Conservation (phyloP, 2,329 filamentous ascomycete genomes). For the Penicillium hesseltinei region DNA sequence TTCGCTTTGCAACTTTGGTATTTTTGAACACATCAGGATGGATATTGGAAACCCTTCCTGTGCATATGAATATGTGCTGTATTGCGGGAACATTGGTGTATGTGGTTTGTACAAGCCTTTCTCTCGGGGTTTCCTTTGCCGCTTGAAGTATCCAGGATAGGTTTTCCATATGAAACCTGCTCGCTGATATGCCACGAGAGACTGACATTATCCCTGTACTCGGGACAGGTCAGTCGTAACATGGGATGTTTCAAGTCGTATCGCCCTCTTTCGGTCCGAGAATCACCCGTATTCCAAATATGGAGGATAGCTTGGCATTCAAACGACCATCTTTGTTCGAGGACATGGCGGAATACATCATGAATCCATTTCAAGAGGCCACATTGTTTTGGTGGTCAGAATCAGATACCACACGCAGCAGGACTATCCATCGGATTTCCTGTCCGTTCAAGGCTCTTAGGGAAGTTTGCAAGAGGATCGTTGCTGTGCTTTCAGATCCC, state of each 20-base stretch:
- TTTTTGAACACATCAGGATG: not conserved
- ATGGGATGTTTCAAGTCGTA: not conserved
- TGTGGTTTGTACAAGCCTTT: too few relatives aligned
- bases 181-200: not conserved
- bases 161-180: too few relatives aligned
- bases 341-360: not conserved
- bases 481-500: not conserved
- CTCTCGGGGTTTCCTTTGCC: not conserved
- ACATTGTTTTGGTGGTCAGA: not conserved
- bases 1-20: not conserved
- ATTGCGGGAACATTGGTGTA: not conserved
- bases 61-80: not conserved
- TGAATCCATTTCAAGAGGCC: not conserved
- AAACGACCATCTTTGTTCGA: not conserved
- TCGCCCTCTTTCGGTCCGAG: not conserved
- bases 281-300: not conserved
- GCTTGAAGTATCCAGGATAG: not conserved
- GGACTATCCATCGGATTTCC: not conserved
- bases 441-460: not conserved
- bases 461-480: not conserved
- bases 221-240: not conserved
- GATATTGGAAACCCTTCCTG: not conserved
- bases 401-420: not conserved
- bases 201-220: not conserved
- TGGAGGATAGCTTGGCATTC: not conserved